A percentile compares a stretch with the other conserved stretches of the same genome.
Evolutionary conservation across 257 asterid genomes (phyloP).

Genomic region (Scutellaria galericulata): DNA sequence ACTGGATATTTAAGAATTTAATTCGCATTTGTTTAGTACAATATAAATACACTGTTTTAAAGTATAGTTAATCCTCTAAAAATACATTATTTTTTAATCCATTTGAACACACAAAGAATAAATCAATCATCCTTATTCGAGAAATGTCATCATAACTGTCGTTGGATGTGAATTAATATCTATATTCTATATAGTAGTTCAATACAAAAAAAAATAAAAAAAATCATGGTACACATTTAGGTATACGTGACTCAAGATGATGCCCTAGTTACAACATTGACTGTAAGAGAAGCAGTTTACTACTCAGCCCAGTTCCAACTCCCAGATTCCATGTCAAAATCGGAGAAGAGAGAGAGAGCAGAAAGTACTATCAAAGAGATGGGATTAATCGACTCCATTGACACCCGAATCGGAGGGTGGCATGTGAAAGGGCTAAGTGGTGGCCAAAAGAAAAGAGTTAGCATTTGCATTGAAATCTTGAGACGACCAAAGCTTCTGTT

Average conservation of each 20-base stretch:
- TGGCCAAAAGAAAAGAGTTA: constrained; percentile 57
- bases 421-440: constrained; percentile 53
- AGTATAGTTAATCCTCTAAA: too few relatives aligned
- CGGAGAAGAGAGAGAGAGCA: constrained; percentile 45
- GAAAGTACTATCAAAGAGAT: constrained; percentile 51
- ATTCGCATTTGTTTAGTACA: too few relatives aligned
- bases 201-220: too few relatives aligned
- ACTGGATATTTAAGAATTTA: too few relatives aligned
- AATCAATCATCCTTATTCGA: too few relatives aligned
- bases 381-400: constrained; percentile 49
- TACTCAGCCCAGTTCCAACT: constrained; percentile 62
- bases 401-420: constrained; percentile 61
- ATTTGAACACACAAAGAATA: too few relatives aligned
- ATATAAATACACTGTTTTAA: too few relatives aligned
- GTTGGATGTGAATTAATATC: too few relatives aligned
- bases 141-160: too few relatives aligned
- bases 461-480: constrained; percentile 54
- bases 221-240: constrained; percentile 10
- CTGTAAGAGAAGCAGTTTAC: constrained; percentile 52
- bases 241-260: constrained; percentile 64
- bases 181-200: too few relatives aligned
- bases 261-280: constrained; percentile 45
- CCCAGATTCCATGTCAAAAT: constrained; percentile 47
- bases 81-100: too few relatives aligned
- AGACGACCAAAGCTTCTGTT: constrained; percentile 55